phyloP scores from a whole-genome alignment of 495 filamentous ascomycete species.

The Aspergillus conjunctus region DNA sequence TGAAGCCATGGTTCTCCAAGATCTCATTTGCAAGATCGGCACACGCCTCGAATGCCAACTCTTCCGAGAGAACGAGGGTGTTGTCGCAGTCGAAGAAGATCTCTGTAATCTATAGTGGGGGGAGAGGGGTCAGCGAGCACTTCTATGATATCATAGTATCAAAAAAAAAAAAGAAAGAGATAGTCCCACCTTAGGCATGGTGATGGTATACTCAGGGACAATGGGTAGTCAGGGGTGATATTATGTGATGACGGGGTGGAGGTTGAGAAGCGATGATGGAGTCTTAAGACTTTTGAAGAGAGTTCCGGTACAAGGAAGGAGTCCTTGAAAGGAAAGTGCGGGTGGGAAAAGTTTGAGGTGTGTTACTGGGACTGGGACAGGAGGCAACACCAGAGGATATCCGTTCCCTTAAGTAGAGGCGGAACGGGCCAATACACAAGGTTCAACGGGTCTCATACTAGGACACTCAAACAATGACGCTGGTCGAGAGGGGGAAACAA shows the following conservation, averaged over 20 bases:
- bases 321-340: slow-evolving; percentile 2
- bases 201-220: slow-evolving; percentile 23
- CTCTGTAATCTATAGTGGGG: slow-evolving; percentile 62
- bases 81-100: slow-evolving; percentile 98
- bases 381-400: slow-evolving; percentile 9
- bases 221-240: not conserved
- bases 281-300: too few species aligned
- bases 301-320: too few species aligned
- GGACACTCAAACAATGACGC: slow-evolving; percentile 7
- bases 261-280: not conserved
- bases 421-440: slow-evolving; percentile 5
- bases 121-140: slow-evolving; percentile 22
- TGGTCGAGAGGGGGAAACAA: slow-evolving; percentile 14
- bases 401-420: slow-evolving; percentile 13
- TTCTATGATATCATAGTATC: slow-evolving; percentile 10
- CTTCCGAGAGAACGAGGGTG: slow-evolving; percentile 91
- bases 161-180: not conserved
- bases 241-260: not conserved
- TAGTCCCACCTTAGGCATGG: slow-evolving; percentile 49
- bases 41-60: slow-evolving; percentile 91
- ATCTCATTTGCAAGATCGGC: slow-evolving; percentile 92
- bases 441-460: slow-evolving; percentile 3
- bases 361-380: not conserved
- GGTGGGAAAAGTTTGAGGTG: not conserved
- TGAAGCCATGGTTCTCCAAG: slow-evolving; percentile 63